Base-by-base conservation (phyloP, 805 yeast genomes). In the Candida golubevii region DNA sequence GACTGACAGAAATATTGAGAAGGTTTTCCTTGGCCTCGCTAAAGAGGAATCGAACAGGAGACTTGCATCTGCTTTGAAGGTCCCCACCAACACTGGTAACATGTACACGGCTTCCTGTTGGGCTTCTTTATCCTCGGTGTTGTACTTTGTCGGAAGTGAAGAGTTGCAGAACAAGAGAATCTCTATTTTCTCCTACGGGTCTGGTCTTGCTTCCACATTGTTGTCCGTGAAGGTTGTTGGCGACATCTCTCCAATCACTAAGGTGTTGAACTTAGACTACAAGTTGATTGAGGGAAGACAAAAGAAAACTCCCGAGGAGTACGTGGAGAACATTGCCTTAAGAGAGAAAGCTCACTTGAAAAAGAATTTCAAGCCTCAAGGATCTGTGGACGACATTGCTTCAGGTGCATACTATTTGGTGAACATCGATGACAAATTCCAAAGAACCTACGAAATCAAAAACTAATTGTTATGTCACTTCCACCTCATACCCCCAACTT, bases 71-170 rank as follows among this genome's bases (percentile, higher is more conserved):
- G 82, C 96, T 14, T 74, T 93, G 66, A 75, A 71, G 56, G 88
- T 89, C 36, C 91, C 98, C 62, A 91, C 98, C 51, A 91, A 91
- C 71, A 88, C 95, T 51, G 99, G 99, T 71, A 93, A 93, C 78
- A 85, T 90, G 87, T 93, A 93, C 79, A 88, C 98, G 36, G 98
- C 90, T 52, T 87, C 97, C 31, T 82, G 88, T 38, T 93, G 86
- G 78, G 83, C 95, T 31, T 79, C 96, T 7, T 77, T 93, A 47
- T 77, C 91, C 29, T 91, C 98, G 11, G 72, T 88, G 53, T 74
- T 93, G 57, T 80, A 77, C 62, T 85, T 75, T 62, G 85, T 84
- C 50, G 90, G 88, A 36, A 76, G 78, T 44, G 93, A 83, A 37
- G 70, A 77, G 43, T 77, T 91, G 57, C 88, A 83, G 66, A 79